Evolutionary conservation across 148 eudicot genomes (phyloP).

Genomic region (Chenopodium quinoa): DNA sequence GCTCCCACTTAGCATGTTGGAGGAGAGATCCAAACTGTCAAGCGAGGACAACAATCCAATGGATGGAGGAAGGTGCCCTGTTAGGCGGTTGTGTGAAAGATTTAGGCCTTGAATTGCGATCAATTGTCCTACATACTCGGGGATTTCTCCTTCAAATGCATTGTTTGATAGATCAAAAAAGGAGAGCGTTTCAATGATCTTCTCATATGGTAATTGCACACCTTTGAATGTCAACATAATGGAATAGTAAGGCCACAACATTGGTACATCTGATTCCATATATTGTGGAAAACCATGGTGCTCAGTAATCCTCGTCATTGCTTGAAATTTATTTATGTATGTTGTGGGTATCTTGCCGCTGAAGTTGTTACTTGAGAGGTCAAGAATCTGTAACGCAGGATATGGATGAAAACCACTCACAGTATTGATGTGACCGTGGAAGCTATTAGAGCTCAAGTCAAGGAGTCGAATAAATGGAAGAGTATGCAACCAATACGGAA

Average conservation of each 20-base stretch:
- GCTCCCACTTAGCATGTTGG: too few relatives aligned
- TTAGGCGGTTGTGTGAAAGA: too few relatives aligned
- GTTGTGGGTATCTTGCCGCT: constrained; percentile 12
- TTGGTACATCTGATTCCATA: too few relatives aligned
- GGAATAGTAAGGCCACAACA: too few relatives aligned
- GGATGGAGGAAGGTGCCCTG: too few relatives aligned
- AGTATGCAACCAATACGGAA: constrained; percentile 15
- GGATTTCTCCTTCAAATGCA: constrained; percentile 31
- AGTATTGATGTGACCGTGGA: constrained; percentile 7
- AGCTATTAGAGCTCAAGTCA: constrained; percentile 19
- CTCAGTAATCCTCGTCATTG: background rate
- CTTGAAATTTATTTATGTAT: constrained; percentile 16
- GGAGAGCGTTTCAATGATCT: constrained; percentile 6
- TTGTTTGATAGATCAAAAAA: constrained; percentile 24
- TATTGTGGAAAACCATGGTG: too few relatives aligned
- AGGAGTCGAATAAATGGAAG: constrained; percentile 10
- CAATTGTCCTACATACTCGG: constrained; percentile 19
- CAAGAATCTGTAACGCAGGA: constrained; percentile 8
- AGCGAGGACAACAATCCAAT: too few relatives aligned
- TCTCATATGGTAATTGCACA: background rate
- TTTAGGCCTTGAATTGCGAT: background rate
- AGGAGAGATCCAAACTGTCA: too few relatives aligned
- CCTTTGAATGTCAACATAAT: too few relatives aligned
- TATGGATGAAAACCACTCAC: background rate
- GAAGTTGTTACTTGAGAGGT: constrained; percentile 25